Evolutionary conservation across 2,329 filamentous ascomycete species (phyloP).

Genomic region (Aspergillus clavatus): DNA sequence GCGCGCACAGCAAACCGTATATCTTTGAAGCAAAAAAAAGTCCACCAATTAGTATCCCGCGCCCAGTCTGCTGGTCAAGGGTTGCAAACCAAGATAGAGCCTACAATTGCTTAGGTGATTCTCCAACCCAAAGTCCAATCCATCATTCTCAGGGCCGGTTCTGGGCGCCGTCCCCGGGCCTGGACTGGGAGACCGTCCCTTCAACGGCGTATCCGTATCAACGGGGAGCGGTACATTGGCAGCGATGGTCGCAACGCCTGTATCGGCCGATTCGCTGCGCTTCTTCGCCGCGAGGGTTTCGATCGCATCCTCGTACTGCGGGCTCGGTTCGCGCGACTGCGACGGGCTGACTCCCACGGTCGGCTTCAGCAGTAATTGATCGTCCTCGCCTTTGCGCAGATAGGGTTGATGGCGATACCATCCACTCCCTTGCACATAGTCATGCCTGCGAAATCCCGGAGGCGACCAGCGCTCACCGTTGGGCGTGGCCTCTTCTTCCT

Average conservation of each 20-base stretch:
- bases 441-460: constrained; percentile 54
- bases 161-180: constrained; percentile 30
- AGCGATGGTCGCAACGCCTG: constrained; percentile 26
- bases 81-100: constrained; percentile 25
- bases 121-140: constrained; percentile 32
- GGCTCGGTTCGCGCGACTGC: constrained; percentile 54
- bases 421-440: constrained; percentile 51
- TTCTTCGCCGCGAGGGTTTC: constrained; percentile 37
- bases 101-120: constrained; percentile 50
- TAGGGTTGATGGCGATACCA: constrained; percentile 52
- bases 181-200: constrained; percentile 54
- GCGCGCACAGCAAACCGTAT: constrained; percentile 83
- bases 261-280: constrained; percentile 20
- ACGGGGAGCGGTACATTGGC: constrained; percentile 53
- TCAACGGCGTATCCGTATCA: constrained; percentile 53
- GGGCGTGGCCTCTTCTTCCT: constrained; percentile 31
- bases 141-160: constrained; percentile 30
- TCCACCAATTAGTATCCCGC: constrained; percentile 30
- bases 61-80: constrained; percentile 23
- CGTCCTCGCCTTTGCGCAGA: constrained; percentile 34
- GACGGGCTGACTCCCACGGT: constrained; percentile 43
- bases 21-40: constrained; percentile 55
- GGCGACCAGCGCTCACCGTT: constrained; percentile 58
- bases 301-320: constrained; percentile 55
- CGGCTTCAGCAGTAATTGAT: constrained; percentile 39